These are phyloP conservation scores for Purshia tridentata DNA, from an alignment of 306 rosid genomes.

Conservation along the genomic window DNA sequence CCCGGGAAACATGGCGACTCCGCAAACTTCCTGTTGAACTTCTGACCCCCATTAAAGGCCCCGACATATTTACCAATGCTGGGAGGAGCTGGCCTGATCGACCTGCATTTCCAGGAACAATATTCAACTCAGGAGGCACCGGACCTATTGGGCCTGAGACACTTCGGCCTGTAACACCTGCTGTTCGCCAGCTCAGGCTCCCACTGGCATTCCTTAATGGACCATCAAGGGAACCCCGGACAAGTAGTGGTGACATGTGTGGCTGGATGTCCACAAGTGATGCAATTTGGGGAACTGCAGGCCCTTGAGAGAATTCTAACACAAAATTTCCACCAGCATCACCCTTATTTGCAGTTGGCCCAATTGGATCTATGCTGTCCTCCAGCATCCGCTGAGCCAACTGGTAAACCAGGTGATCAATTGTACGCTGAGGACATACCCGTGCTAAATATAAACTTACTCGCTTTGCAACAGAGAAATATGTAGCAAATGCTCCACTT, in stretches of 20 bases:
- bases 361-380: constrained; percentile 82
- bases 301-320: constrained; percentile 98
- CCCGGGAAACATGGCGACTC: constrained; percentile 97
- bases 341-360: constrained; percentile 58
- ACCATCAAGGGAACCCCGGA: constrained; percentile 96
- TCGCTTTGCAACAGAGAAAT: constrained; percentile 96
- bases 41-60: constrained; percentile 98
- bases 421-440: constrained; percentile 96
- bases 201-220: constrained; percentile 98
- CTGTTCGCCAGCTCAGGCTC: constrained; percentile 97
- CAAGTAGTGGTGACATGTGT: constrained; percentile 99
- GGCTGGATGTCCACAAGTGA: constrained; percentile 91
- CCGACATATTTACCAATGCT: constrained; percentile 91
- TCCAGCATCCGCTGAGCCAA: constrained; percentile 93
- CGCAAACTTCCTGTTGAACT: constrained; percentile 94
- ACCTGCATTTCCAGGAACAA: constrained; percentile 81
- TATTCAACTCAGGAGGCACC: constrained; percentile 90
- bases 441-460: constrained; percentile 94
- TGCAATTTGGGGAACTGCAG: constrained; percentile 79
- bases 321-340: constrained; percentile 78
- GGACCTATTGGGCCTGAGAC: constrained; percentile 97
- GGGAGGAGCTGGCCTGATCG: constrained; percentile 98
- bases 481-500: constrained; percentile 98
- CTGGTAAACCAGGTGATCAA: constrained; percentile 96
- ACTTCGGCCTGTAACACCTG: constrained; percentile 92